Conservation (phyloP, 1,284 basidiomycete genomes). For the Ceratobasidium sp. region DNA sequence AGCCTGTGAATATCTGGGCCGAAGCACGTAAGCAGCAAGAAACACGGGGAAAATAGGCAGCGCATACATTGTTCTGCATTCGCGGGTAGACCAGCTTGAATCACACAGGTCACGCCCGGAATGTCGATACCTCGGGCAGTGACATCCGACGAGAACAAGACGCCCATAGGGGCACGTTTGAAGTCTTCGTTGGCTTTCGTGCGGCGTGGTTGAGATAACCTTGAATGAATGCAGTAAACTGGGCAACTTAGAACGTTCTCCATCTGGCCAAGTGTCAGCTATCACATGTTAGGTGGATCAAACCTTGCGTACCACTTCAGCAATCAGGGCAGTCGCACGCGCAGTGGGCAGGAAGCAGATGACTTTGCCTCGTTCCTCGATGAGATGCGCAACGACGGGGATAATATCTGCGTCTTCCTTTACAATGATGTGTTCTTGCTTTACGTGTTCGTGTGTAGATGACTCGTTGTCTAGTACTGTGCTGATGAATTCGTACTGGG, state of each 20-base stretch:
- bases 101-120: conserved; percentile 65
- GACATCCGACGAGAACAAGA: conserved; percentile 63
- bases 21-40: not conserved
- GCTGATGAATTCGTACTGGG: conserved; percentile 71
- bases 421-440: conserved; percentile 65
- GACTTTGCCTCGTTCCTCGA: conserved; percentile 59
- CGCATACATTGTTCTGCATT: conserved; percentile 59
- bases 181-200: conserved; percentile 67
- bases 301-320: conserved; percentile 61
- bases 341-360: conserved; percentile 81
- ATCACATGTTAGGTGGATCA: conserved; percentile 12
- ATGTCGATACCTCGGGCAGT: conserved; percentile 66
- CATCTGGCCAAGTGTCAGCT: conserved; percentile 54
- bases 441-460: conserved; percentile 76
- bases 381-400: conserved; percentile 60
- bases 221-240: conserved; percentile 65
- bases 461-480: conserved; percentile 72
- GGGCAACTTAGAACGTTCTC: conserved; percentile 50
- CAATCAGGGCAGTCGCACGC: conserved; percentile 69
- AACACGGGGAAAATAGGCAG: conserved; percentile 16
- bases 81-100: conserved; percentile 67
- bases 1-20: conserved; percentile 60
- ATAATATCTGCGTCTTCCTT: conserved; percentile 62
- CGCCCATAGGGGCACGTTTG: conserved; percentile 62
- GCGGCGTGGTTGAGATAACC: conserved; percentile 63